These are phyloP conservation scores for Aspergillus sparsus DNA, from an alignment of 495 filamentous ascomycete genomes.

Conservation along the genomic window DNA sequence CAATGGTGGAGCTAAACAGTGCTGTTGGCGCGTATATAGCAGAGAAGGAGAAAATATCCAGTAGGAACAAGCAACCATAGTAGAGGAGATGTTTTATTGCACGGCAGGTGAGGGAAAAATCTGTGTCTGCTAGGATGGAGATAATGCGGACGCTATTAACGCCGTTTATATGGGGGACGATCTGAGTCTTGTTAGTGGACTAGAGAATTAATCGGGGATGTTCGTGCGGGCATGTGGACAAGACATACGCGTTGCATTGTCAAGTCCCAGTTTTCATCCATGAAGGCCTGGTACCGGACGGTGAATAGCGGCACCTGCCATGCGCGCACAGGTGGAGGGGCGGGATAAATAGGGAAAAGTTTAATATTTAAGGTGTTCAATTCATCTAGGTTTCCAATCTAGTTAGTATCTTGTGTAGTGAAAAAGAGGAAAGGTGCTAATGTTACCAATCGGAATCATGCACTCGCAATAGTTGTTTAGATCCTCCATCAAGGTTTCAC, in stretches of 20 bases:
- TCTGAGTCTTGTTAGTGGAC: constrained; percentile 30
- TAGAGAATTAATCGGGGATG: background rate
- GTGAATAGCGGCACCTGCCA: constrained; percentile 92
- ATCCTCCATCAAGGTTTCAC: constrained; percentile 92
- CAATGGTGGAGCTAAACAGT: constrained; percentile 72
- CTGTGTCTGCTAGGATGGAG: constrained; percentile 77
- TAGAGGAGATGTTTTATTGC: constrained; percentile 86
- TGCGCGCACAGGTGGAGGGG: constrained; percentile 72
- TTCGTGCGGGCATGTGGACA: background rate
- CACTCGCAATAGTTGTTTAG: constrained; percentile 96
- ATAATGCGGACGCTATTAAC: constrained; percentile 85
- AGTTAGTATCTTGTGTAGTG: constrained; percentile 17
- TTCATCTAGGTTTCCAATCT: constrained; percentile 59
- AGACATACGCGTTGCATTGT: constrained; percentile 69
- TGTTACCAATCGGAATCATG: constrained; percentile 86
- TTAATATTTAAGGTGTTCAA: constrained; percentile 96
- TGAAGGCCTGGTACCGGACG: constrained; percentile 70
- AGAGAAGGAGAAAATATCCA: constrained; percentile 91
- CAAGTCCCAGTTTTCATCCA: constrained; percentile 88
- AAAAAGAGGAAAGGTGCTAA: background rate
- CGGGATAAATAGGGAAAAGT: constrained; percentile 79
- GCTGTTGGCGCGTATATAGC: constrained; percentile 85
- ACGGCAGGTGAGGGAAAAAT: constrained; percentile 77
- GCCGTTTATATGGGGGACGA: constrained; percentile 85
- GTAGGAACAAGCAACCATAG: constrained; percentile 81